Evolutionary conservation across 2,329 filamentous ascomycete genomes (phyloP), one percentile per base, ranked within the genome.

Genomic region (Chaetomiaceae sp.): DNA sequence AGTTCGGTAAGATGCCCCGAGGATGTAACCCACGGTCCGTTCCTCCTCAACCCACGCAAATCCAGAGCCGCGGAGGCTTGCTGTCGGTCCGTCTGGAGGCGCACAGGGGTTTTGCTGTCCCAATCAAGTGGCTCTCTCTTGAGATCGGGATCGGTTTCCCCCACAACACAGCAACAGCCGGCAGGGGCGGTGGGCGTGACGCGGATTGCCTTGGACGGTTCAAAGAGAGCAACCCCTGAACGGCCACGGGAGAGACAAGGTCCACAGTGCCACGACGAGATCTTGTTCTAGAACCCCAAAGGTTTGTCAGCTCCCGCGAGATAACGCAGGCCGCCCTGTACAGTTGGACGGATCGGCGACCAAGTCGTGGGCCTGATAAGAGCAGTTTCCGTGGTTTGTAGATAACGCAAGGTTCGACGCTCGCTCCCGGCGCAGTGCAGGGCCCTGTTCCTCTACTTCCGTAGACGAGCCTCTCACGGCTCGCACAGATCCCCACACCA

Each of bases 251-350:
- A 13, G 19, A 39, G 49, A 50, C 49, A 54, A 44, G 55, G 53
- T 51, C 51, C 55, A 46, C 53, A 48, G 43, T 43, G 33, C 45
- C 31, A 54, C 46, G 14, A 3, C 38, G 16, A 52, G 34, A 30
- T 30, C n/a, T 10, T 41, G 43, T 23, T 48, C 46, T 16, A 23
- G 45, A 42, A 5, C 35, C 37, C 37, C n/a, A n/a, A n/a, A 20
- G 39, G 16, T 44, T 48, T 23, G 48, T 41, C 39, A 39, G 51
- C 21, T 40, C 13, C 33, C 21, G 14, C 19, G 34, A 48, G 39
- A 48, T 41, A 53, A 13, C 25, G 40, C 14, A n/a, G n/a, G n/a
- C 3, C 39, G 38, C 25, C 31, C 37, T 27, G 23, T 17, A 39
- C 25, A 27, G 46, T 17, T 33, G 37, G 46, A 25, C 27, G 20